Evolutionary conservation across 73 alveolate genomes (phyloP).

Genomic region (Paramecium biaurelia): DNA sequence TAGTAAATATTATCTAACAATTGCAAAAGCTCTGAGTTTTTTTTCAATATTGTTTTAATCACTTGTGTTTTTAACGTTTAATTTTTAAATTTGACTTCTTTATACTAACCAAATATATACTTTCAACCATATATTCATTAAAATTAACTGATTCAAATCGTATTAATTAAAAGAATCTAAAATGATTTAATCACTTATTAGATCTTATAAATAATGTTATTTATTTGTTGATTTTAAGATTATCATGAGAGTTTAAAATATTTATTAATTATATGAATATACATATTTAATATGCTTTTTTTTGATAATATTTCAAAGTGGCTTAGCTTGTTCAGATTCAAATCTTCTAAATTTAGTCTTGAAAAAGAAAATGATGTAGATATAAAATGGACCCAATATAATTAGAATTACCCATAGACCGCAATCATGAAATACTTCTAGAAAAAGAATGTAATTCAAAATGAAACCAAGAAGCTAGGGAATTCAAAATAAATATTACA

Average conservation of each 20-base stretch:
- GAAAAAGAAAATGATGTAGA: not conserved
- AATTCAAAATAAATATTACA: not conserved
- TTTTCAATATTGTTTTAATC: not conserved
- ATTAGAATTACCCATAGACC: not conserved
- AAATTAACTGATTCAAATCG: not conserved
- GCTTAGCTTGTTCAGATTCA: not conserved
- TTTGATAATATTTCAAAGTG: not conserved
- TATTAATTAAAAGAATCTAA: too few relatives aligned
- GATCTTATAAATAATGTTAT: not conserved
- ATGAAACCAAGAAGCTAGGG: not conserved
- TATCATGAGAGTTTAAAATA: not conserved
- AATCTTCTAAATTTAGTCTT: slow-evolving; percentile 21
- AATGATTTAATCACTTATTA: too few relatives aligned
- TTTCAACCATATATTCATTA: not conserved
- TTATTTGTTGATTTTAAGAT: not conserved
- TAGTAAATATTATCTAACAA: not conserved
- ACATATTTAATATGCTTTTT: not conserved
- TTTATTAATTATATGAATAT: not conserved
- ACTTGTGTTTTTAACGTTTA: not conserved
- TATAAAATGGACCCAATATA: not conserved
- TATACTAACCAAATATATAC: not conserved
- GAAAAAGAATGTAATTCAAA: not conserved
- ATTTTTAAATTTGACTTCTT: not conserved
- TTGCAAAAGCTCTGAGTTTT: not conserved
- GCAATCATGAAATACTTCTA: not conserved